Base-by-base conservation (phyloP, 371 early-diverging fungal species). In the Rhizopus stolonifer region DNA sequence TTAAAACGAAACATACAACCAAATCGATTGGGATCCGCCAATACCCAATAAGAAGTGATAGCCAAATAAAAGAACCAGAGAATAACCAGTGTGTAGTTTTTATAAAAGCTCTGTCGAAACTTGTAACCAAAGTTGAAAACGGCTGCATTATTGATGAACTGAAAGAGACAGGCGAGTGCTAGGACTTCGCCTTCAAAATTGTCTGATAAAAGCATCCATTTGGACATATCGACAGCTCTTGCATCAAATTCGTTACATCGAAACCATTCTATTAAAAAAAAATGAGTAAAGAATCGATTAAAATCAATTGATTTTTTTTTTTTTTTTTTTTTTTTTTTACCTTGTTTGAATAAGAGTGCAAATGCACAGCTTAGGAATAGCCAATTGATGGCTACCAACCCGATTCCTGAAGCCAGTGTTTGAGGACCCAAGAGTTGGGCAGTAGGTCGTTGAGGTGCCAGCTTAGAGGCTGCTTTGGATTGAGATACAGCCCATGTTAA, bases 141-240 rank as follows among this genome's bases (percentile, higher is more conserved):
- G 24, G 82, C 79, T 10, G 84, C 85, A 38, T 83, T 81, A 53
- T 74, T 79, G 50, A 83, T 67, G 44, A 84, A 81, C 54, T 83
- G 82, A 64, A 79, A 84, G 21, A 85, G 65, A 51, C 75, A 78
- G 5, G 79, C 64, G 22, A 82, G 62, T 6, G 83, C 60, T 22
- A 88, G 42, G 2, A 69, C 60, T 17, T 72, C 73, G 15, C 78
- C 79, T 68, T 90, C 90, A 60, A 70, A 90, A 60, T 88, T 88
- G 60, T 90, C 90, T 17, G 83, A 85, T 25, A 87, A 61, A 34
- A 87, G 68, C 84, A 85, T 87, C 89, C 88, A 90, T 46, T 83
- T 80, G 26, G 81, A 67, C 14, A 82, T 64, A 58, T 90, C 88
- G 17, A 75, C 80, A 25, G 73, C 70, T 24, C 65, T 55, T 0